phyloP scores from a whole-genome alignment of 257 asterid genomes.

The Pogostemon cablin region DNA sequence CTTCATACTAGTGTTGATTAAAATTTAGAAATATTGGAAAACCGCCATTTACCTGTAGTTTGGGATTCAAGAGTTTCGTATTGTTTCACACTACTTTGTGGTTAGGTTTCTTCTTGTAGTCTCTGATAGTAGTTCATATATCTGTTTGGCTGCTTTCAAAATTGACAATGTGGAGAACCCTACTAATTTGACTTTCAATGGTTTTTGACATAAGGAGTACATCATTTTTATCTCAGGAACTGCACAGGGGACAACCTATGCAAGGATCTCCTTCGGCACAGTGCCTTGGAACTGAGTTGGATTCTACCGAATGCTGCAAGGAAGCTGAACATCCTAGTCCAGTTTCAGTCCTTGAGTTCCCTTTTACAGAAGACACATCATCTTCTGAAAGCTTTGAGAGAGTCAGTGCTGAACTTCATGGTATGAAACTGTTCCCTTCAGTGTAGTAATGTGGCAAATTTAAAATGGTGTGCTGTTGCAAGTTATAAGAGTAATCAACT shows the following conservation, averaged over 20 bases:
- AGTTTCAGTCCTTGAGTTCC: constrained; percentile 71
- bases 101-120: not conserved
- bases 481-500: not conserved
- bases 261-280: constrained; percentile 37
- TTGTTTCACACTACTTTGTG: not conserved
- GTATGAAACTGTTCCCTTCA: constrained; percentile 44
- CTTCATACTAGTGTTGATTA: no score
- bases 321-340: constrained; percentile 90
- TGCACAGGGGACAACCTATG: constrained; percentile 32
- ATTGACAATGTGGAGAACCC: constrained; percentile 1
- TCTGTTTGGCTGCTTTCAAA: not conserved
- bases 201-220: not conserved
- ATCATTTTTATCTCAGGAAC: constrained; percentile 43
- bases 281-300: constrained; percentile 49
- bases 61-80: not conserved
- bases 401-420: constrained; percentile 79
- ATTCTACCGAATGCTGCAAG: constrained; percentile 60
- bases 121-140: not conserved
- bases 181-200: constrained; percentile 16
- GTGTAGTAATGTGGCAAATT: not conserved
- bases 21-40: not conserved
- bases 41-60: not conserved
- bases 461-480: not conserved
- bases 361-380: constrained; percentile 58
- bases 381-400: constrained; percentile 77